A percentile compares a stretch with the other conserved stretches of the same genome.
These are phyloP conservation scores for Mycosphaerella arachidis DNA, from an alignment of 2,329 filamentous ascomycete genomes.

Conservation along the genomic window DNA sequence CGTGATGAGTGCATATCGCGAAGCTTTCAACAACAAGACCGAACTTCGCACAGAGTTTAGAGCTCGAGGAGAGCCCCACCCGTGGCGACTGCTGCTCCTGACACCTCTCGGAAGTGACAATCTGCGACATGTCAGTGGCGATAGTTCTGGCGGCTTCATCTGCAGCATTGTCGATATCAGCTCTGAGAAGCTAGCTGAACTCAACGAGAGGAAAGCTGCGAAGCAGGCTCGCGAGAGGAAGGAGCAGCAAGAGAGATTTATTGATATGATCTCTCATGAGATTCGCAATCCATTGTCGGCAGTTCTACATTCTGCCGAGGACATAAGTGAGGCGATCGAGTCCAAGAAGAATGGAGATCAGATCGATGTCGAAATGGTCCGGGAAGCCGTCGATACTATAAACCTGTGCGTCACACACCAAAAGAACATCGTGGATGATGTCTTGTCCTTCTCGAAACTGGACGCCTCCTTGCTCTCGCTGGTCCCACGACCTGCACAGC, in stretches of 20 bases:
- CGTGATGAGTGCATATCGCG: slow-evolving; percentile 42
- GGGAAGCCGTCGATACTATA: slow-evolving; percentile 34
- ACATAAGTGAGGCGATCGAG: slow-evolving; percentile 34
- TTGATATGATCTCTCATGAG: slow-evolving; percentile 44
- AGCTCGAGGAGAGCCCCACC: slow-evolving; percentile 31
- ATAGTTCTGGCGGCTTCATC: slow-evolving; percentile 41
- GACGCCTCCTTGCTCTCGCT: slow-evolving; percentile 32
- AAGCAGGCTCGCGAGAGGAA: slow-evolving; percentile 42
- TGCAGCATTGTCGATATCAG: slow-evolving; percentile 46
- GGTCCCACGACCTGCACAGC: slow-evolving; percentile 25
- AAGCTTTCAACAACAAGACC: slow-evolving; percentile 37
- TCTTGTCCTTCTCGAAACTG: slow-evolving; percentile 34
- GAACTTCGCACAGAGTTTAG: slow-evolving; percentile 43
- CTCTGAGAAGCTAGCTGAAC: slow-evolving; percentile 42
- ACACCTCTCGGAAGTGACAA: slow-evolving; percentile 40
- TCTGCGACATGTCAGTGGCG: slow-evolving; percentile 28
- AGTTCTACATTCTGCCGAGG: slow-evolving; percentile 42
- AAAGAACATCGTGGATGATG: slow-evolving; percentile 40
- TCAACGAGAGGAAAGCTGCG: slow-evolving; percentile 40
- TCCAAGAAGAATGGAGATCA: slow-evolving; percentile 14
- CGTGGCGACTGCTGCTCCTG: slow-evolving; percentile 42
- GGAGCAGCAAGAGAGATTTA: slow-evolving; percentile 44
- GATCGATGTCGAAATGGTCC: slow-evolving; percentile 20
- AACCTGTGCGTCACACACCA: slow-evolving; percentile 43
- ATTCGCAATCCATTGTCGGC: slow-evolving; percentile 34